These are phyloP conservation scores for Wickerhamomyces hampshirensis DNA, from an alignment of 805 yeast species.

Conservation along the genomic window DNA sequence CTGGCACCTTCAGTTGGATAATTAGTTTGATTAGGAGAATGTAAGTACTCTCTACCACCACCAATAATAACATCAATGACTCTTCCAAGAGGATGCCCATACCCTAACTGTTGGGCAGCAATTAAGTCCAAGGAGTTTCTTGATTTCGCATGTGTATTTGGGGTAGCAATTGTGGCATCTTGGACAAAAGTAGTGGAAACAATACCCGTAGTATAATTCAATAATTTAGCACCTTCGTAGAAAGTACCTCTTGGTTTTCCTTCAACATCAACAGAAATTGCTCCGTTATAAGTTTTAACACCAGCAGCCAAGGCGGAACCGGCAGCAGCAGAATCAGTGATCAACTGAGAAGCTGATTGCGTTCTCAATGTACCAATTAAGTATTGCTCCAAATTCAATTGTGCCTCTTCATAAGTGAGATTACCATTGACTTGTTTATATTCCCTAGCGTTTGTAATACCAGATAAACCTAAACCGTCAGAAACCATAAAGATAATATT, in stretches of 20 bases:
- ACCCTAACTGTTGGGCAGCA: conserved; percentile 81
- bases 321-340: conserved; percentile 95
- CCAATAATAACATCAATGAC: conserved; percentile 81
- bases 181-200: conserved; percentile 90
- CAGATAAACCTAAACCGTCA: conserved; percentile 91
- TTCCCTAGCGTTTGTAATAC: conserved; percentile 72
- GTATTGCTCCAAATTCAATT: conserved; percentile 58
- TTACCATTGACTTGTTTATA: conserved; percentile 55
- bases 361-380: conserved; percentile 85
- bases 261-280: conserved; percentile 75
- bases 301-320: conserved; percentile 90
- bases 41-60: conserved; percentile 85
- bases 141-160: conserved; percentile 69
- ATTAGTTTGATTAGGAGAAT: conserved; percentile 38
- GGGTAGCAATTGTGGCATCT: conserved; percentile 92
- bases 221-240: conserved; percentile 78
- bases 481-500: conserved; percentile 85
- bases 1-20: conserved; percentile 51
- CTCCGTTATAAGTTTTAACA: conserved; percentile 81
- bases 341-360: conserved; percentile 63
- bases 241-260: conserved; percentile 77
- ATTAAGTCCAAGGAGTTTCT: conserved; percentile 75
- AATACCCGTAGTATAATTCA: conserved; percentile 78
- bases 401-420: conserved; percentile 45
- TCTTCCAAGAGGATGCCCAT: conserved; percentile 65